Conservation (phyloP, 164 flowering plant genomes). For the Piper betle region DNA sequence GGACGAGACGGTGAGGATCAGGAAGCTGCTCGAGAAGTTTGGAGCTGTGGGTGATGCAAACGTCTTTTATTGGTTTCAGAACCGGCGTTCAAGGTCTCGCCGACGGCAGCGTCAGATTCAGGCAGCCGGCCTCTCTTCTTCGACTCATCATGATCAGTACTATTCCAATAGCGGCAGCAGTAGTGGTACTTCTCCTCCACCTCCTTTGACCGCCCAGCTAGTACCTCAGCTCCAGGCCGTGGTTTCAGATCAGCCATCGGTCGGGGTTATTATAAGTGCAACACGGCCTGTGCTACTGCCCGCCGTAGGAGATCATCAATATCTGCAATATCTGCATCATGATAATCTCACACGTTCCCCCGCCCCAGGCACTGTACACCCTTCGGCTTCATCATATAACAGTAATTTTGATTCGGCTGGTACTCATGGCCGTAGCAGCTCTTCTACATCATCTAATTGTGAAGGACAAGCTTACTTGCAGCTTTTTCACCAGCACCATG, state of each 20-base stretch:
- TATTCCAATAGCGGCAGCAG: slow-evolving; percentile 20
- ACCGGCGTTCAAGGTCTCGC: slow-evolving; percentile 78
- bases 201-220: neutral
- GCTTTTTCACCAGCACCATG: slow-evolving; percentile 10
- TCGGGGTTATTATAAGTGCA: neutral
- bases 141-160: slow-evolving; percentile 3
- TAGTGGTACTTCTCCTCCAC: slow-evolving; percentile 6
- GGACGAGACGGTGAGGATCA: slow-evolving; percentile 73
- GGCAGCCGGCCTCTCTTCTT: slow-evolving; percentile 29
- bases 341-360: slow-evolving; percentile 1
- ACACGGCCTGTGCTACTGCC: neutral
- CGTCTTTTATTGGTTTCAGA: slow-evolving; percentile 96
- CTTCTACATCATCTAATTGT: slow-evolving; percentile 9
- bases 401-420: no score
- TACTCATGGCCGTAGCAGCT: no score
- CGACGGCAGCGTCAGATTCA: slow-evolving; percentile 79
- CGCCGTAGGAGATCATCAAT: no score
- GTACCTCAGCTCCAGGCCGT: neutral
- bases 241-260: neutral
- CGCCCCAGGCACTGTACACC: neutral
- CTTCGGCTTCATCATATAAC: slow-evolving; percentile 10
- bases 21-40: slow-evolving; percentile 67
- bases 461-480: slow-evolving; percentile 3
- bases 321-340: no score
- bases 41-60: slow-evolving; percentile 93